A percentile compares a stretch with the other conserved stretches of the same genome.
Conservation (phyloP, 169 alveolate species). For the Eimeria brunetti region DNA sequence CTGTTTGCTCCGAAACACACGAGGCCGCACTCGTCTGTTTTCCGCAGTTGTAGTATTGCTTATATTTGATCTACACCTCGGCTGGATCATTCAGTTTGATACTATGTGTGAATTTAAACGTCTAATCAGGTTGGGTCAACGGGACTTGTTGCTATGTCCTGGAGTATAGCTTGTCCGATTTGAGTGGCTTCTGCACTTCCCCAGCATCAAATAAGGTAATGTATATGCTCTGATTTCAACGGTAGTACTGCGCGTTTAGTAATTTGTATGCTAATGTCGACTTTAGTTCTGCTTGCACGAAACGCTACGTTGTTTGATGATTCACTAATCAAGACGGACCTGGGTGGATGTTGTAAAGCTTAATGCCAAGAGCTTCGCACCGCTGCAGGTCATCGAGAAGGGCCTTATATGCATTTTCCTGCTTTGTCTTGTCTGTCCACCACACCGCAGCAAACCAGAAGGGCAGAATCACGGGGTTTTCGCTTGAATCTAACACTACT, state of each 20-base stretch:
- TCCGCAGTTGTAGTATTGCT: too few relatives aligned
- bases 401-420: constrained; percentile 88
- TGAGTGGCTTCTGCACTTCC: not conserved
- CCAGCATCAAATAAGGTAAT: too few relatives aligned
- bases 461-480: not conserved
- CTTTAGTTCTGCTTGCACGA: too few relatives aligned
- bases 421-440: constrained; percentile 85
- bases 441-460: not conserved
- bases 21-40: constrained; percentile 3
- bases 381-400: constrained; percentile 92
- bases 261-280: too few relatives aligned
- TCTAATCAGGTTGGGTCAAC: too few relatives aligned
- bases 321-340: constrained; percentile 80
- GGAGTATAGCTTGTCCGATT: not conserved
- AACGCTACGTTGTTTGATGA: too few relatives aligned
- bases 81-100: not conserved
- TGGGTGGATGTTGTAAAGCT: constrained; percentile 93
- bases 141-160: not conserved
- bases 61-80: not conserved
- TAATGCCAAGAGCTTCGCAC: constrained; percentile 91
- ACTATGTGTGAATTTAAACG: not conserved
- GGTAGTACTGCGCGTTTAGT: too few relatives aligned
- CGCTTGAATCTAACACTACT: not conserved
- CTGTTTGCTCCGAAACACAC: not conserved
- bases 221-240: too few relatives aligned